Evolutionary conservation across 495 filamentous ascomycete genomes (phyloP).

Genomic region (Bacidia rubella): DNA sequence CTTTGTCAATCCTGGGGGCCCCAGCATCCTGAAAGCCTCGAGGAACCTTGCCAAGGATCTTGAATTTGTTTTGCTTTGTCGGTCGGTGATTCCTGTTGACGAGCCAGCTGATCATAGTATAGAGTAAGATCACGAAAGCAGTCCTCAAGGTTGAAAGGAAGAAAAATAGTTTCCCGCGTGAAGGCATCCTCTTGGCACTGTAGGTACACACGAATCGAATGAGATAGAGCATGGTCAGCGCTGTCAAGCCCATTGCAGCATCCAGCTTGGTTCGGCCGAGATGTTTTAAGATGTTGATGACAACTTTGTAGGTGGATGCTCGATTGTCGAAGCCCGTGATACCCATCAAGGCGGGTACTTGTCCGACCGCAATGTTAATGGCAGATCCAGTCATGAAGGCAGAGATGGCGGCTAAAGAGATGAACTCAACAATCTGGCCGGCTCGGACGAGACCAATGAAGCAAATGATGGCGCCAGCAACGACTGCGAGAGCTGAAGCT

Average conservation of each 20-base stretch:
- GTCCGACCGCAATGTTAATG: constrained; percentile 79
- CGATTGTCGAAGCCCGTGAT: constrained; percentile 56
- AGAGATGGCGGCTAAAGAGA: constrained; percentile 78
- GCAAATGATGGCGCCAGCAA: constrained; percentile 69
- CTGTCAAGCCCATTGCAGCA: constrained; percentile 81
- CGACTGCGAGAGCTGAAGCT: constrained; percentile 66
- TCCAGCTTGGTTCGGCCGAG: constrained; percentile 56
- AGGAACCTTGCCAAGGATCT: constrained; percentile 63
- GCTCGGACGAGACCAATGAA: constrained; percentile 66
- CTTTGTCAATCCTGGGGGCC: constrained; percentile 55
- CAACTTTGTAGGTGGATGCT: constrained; percentile 65
- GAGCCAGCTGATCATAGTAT: constrained; percentile 82
- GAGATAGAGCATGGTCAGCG: constrained; percentile 67
- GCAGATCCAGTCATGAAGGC: constrained; percentile 98
- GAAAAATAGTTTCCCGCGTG: constrained; percentile 65
- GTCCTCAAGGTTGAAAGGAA: constrained; percentile 81
- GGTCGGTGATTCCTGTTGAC: constrained; percentile 49
- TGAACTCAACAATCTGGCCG: constrained; percentile 93
- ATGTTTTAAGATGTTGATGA: constrained; percentile 77
- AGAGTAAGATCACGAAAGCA: constrained; percentile 84
- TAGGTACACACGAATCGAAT: constrained; percentile 59
- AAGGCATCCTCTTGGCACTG: constrained; percentile 53
- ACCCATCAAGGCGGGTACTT: constrained; percentile 75
- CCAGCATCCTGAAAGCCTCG: constrained; percentile 68
- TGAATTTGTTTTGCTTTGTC: constrained; percentile 37